A percentile compares a stretch with the other conserved stretches of the same genome.
Evolutionary conservation across 495 filamentous ascomycete species (phyloP).

Genomic region (Tuber borchii): DNA sequence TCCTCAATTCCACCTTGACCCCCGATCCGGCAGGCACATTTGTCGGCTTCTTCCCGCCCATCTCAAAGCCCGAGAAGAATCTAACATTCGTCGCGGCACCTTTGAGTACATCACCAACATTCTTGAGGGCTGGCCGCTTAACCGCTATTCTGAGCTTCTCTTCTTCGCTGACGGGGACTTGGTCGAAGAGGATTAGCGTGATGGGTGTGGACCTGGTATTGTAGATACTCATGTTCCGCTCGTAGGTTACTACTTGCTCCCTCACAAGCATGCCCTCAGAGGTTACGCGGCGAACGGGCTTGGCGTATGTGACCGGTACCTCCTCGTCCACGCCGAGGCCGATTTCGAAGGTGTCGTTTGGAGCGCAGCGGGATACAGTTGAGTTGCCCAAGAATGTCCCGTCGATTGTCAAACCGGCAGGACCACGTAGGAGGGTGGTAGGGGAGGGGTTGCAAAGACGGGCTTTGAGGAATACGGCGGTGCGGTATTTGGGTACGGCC

Average conservation of each 20-base stretch:
- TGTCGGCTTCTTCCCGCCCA: conserved; percentile 5
- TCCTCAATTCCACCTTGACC: conserved; percentile 45
- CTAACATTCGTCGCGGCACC: conserved; percentile 42
- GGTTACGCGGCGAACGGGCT: conserved; percentile 46
- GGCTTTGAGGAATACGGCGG: conserved; percentile 61
- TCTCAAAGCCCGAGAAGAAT: conserved; percentile 15
- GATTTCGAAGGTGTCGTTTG: conserved; percentile 55
- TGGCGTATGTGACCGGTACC: conserved; percentile 56
- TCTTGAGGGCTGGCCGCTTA: conserved; percentile 51
- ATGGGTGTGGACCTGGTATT: conserved; percentile 51
- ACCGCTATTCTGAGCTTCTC: conserved; percentile 55
- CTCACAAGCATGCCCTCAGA: conserved; percentile 44
- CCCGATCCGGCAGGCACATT: not conserved
- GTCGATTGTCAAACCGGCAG: conserved; percentile 60
- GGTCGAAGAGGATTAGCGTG: conserved; percentile 56
- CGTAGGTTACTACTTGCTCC: conserved; percentile 56
- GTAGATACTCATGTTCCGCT: conserved; percentile 52
- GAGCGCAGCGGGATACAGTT: conserved; percentile 52
- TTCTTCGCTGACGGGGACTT: conserved; percentile 62
- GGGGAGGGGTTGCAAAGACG: conserved; percentile 55
- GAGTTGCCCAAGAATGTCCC: conserved; percentile 61
- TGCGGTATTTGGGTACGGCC: conserved; percentile 60
- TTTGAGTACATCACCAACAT: conserved; percentile 45
- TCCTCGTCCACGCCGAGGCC: conserved; percentile 61
- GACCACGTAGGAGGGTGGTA: conserved; percentile 56